These are phyloP conservation scores for Phytophthora lateralis DNA, from an alignment of 352 stramenopile genomes.

Conservation along the genomic window DNA sequence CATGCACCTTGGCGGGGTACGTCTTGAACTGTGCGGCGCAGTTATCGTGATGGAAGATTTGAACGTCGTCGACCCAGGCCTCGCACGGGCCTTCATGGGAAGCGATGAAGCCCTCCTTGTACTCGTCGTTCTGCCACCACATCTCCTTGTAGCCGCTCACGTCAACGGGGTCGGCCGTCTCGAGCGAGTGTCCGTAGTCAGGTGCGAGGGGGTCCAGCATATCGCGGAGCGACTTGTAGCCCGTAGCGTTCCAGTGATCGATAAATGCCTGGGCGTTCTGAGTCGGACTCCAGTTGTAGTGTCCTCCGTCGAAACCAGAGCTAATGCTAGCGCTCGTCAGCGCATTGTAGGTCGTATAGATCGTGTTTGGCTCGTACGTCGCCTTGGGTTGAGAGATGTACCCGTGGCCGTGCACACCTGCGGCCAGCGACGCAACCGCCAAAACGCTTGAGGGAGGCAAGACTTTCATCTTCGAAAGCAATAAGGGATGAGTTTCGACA, in stretches of 20 bases:
- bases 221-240: constrained; percentile 35
- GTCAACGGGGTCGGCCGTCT: constrained; percentile 25
- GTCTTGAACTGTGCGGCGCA: constrained; percentile 34
- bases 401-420: constrained; percentile 23
- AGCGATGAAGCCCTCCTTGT: constrained; percentile 39
- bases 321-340: constrained; percentile 26
- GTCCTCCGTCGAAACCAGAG: constrained; percentile 25
- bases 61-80: constrained; percentile 27
- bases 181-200: constrained; percentile 35
- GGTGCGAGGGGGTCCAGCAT: constrained; percentile 37
- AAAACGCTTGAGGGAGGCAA: constrained; percentile 8
- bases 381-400: constrained; percentile 33
- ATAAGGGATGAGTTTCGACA: neutral
- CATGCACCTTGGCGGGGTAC: constrained; percentile 36
- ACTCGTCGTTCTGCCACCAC: constrained; percentile 44
- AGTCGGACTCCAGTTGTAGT: constrained; percentile 34
- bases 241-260: constrained; percentile 28
- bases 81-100: constrained; percentile 41
- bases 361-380: constrained; percentile 27
- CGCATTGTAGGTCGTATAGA: constrained; percentile 33
- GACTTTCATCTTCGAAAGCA: constrained; percentile 10
- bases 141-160: constrained; percentile 35
- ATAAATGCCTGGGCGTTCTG: constrained; percentile 38
- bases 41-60: constrained; percentile 34
- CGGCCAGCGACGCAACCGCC: constrained; percentile 10